A percentile compares a stretch with the other conserved stretches of the same genome.
Evolutionary conservation across 805 yeast species (phyloP).

Genomic region (Metschnikowia reukaufii): DNA sequence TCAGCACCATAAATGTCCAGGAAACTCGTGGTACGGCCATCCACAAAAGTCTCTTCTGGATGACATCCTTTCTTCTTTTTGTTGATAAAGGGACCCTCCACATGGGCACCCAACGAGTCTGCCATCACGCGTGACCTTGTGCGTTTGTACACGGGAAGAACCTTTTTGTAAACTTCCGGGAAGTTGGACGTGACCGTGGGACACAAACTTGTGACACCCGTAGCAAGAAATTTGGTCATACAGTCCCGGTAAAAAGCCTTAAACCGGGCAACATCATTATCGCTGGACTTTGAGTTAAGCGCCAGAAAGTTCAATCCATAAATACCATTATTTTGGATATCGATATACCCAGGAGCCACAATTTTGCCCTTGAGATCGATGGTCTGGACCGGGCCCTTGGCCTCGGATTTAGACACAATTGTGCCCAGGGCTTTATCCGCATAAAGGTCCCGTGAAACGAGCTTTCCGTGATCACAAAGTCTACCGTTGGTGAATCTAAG

Average conservation of each 20-base stretch:
- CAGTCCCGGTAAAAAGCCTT: slow-evolving; percentile 40
- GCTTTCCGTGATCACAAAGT: slow-evolving; percentile 42
- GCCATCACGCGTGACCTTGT: slow-evolving; percentile 32
- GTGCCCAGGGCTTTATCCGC: slow-evolving; percentile 43
- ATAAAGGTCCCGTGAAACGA: slow-evolving; percentile 40
- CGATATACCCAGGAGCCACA: slow-evolving; percentile 56
- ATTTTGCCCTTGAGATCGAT: slow-evolving; percentile 49
- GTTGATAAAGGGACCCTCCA: slow-evolving; percentile 60
- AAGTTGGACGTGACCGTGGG: slow-evolving; percentile 57
- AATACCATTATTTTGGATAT: slow-evolving; percentile 58
- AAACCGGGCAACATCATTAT: slow-evolving; percentile 32
- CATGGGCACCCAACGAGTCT: slow-evolving; percentile 57
- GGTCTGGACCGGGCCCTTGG: slow-evolving; percentile 18
- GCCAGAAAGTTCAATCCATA: slow-evolving; percentile 55
- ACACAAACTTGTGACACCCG: slow-evolving; percentile 57
- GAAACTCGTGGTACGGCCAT: slow-evolving; percentile 30
- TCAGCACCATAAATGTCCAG: slow-evolving; percentile 39
- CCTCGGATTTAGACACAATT: slow-evolving; percentile 33
- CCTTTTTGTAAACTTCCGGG: slow-evolving; percentile 48
- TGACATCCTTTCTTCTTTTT: slow-evolving; percentile 51
- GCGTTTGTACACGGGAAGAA: slow-evolving; percentile 44
- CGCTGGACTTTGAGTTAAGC: slow-evolving; percentile 30
- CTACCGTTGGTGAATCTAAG: slow-evolving; percentile 43
- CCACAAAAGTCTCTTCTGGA: slow-evolving; percentile 45
- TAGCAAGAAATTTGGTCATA: slow-evolving; percentile 45